Base-by-base conservation (phyloP, 1,139 yeast genomes). In the Yamadazyma friedrichii region DNA sequence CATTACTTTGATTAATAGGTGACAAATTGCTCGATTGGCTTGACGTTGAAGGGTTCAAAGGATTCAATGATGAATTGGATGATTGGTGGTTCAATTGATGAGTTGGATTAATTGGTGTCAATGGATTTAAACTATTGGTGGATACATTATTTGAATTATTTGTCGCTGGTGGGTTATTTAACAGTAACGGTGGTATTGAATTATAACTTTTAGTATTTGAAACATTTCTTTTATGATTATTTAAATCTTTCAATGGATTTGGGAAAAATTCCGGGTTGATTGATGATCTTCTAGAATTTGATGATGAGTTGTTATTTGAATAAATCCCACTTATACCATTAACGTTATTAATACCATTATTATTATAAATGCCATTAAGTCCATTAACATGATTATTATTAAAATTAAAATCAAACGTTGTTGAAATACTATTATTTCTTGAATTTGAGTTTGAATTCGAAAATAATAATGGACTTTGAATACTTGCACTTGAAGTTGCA, bases 181-280 rank as follows among this genome's bases (percentile, higher is more conserved):
- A 43, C 11, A 43, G 41, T 32, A 45, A 47, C 38, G 40, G 63
- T 49, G 42, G 60, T 51, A 38, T 49, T 3, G 67, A 64, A 25
- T 64, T 62, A 47, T 58, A 62, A 49, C 62, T 64, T 29, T 64
- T 59, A 22, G 68, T 64, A 42, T 58, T 58, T 11, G 69, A 61
- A 6, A 59, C 45, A 41, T 58, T 64, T 31, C 71, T 50, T 46
- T 64, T 64, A 17, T 42, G 45, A 26, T 24, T 41, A 31, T 38
- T 42, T 12, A 41, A 30, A 6, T 57, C 61, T 33, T 54, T 58
- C 32, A 63, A 51, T 10, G 74, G 71, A 43, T 67, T 67, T 10
- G 74, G 74, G 54, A 68, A 69, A 39, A 65, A 62, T 40, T 69
- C 74, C 1, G 72, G 71, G 6, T 72, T 70, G 33, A 65, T 60